Base-by-base conservation (phyloP, 225 moss, liverwort and hornwort genomes). In the Straminergon stramineum region DNA sequence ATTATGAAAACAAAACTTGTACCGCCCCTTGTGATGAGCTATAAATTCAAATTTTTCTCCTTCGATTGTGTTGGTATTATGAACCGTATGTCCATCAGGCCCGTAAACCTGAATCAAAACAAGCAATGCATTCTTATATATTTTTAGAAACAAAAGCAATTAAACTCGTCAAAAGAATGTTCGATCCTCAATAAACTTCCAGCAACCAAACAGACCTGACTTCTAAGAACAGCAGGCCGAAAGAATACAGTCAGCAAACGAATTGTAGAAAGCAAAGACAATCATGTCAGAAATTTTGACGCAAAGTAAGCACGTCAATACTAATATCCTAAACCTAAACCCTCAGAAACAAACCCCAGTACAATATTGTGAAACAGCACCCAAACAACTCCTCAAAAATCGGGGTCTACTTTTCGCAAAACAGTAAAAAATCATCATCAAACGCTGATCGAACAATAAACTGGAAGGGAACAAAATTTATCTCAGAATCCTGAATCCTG, bases 1-100 rank as follows among this genome's bases (percentile, higher is more conserved):
- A 82, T 93, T 94, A 81, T 95, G 93, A 55, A 95, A 95, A 89
- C 95, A 95, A 86, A 95, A 95, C 83, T 94, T 95, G 88, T 95
- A 94, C 27, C 92, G 93, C 57, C 95, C 95, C 68, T 69, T 92
- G 60, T 58, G 91, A 84, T 82, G 94, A 82, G 95, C 94, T 79
- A 87, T 18, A 56, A 95, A 94, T 76, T 93, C 93, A 81, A 94
- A 95, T 89, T 95, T 85, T 86, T 94, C 93, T 75, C 90, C 92
- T 8, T 92, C 95, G 37, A 92, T 87, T 66, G 91, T 77, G 82
- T 90, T 93, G 81, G 88, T 43, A 74, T 87, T 90, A 26, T 95
- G 90, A 84, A 95, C 90, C 74, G 62, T 51, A 63, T 89, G 90
- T 57, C 95, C 95, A 87, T 93, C 92, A 51, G 94, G 94, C 39